These are phyloP conservation scores for Colletotrichum aenigma DNA, from an alignment of 2,329 filamentous ascomycete genomes.

Conservation along the genomic window DNA sequence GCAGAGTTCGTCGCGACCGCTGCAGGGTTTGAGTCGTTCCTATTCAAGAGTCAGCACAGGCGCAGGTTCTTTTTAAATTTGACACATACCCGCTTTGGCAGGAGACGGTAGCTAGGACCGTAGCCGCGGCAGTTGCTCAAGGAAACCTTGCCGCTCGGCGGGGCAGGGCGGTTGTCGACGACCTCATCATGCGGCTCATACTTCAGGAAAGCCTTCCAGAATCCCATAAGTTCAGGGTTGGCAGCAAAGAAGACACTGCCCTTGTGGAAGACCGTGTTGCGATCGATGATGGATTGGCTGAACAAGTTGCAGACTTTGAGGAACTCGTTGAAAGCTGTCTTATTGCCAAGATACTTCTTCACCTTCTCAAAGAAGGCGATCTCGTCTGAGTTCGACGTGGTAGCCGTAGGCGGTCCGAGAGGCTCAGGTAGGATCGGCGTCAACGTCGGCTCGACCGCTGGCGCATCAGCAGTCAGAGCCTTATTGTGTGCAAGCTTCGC, in stretches of 20 bases:
- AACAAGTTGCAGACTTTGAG: slow-evolving; percentile 96
- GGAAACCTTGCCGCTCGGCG: slow-evolving; percentile 82
- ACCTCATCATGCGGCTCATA: slow-evolving; percentile 78
- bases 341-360: slow-evolving; percentile 94
- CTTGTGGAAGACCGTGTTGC: slow-evolving; percentile 80
- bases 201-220: slow-evolving; percentile 84
- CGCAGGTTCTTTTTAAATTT: background rate
- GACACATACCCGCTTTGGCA: slow-evolving; percentile 74
- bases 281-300: slow-evolving; percentile 90
- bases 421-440: slow-evolving; percentile 89
- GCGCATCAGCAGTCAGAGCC: slow-evolving; percentile 61
- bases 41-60: slow-evolving; percentile 25
- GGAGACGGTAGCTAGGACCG: slow-evolving; percentile 90
- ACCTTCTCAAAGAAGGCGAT: slow-evolving; percentile 94
- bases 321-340: slow-evolving; percentile 93
- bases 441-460: slow-evolving; percentile 80
- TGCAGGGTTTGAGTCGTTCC: slow-evolving; percentile 90
- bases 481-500: slow-evolving; percentile 73
- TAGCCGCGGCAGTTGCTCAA: slow-evolving; percentile 95
- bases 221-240: slow-evolving; percentile 86
- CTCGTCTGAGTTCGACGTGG: slow-evolving; percentile 82
- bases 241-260: slow-evolving; percentile 85
- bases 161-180: slow-evolving; percentile 78
- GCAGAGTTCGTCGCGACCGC: slow-evolving; percentile 93
- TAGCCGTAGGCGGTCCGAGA: slow-evolving; percentile 74